Base-by-base conservation (phyloP, 139 green algal species). In the Closterium sp. region DNA sequence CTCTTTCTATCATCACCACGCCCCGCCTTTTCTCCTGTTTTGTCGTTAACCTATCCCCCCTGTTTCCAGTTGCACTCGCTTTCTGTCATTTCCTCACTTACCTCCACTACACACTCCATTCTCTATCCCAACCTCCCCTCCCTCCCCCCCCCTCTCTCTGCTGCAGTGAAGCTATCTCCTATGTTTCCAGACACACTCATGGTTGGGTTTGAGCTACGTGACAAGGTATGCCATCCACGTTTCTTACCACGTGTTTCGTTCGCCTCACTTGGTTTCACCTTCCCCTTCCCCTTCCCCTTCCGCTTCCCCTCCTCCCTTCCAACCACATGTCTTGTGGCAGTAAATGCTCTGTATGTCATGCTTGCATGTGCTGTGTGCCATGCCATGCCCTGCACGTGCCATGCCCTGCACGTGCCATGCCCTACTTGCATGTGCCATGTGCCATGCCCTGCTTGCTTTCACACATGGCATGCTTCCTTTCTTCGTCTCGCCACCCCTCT, bases 201-300 rank as follows among this genome's bases (percentile, higher is more conserved):
- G 92, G 86, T 99, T 64, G 98, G 98, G 23, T 98, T 99, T 96
- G 98, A 99, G 95, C 95, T 99, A 86, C 93, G 98, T 2, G 96
- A 98, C 89, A 98, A 98, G 89, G 97, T 99, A 7, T 8, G 87
- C 66, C 4, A 55, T 85, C 34, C 34, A 83, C 12, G 7, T 83
- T 83, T 83, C 12, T 19, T 38, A 32, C 86, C 64, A 30, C n/a
- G n/a, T n/a, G n/a, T n/a, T n/a, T n/a, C n/a, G n/a, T n/a, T n/a
- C n/a, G n/a, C n/a, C n/a, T n/a, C n/a, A n/a, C n/a, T n/a, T n/a
- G n/a, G n/a, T n/a, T n/a, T n/a, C n/a, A n/a, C n/a, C n/a, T n/a
- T n/a, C n/a, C n/a, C n/a, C n/a, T n/a, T n/a, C n/a, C n/a, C n/a
- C n/a, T n/a, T n/a, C n/a, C n/a, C n/a, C n/a, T n/a, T n/a, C n/a